Evolutionary conservation across 139 green algal genomes (phyloP).

Genomic region (Coelastrella sp.): DNA sequence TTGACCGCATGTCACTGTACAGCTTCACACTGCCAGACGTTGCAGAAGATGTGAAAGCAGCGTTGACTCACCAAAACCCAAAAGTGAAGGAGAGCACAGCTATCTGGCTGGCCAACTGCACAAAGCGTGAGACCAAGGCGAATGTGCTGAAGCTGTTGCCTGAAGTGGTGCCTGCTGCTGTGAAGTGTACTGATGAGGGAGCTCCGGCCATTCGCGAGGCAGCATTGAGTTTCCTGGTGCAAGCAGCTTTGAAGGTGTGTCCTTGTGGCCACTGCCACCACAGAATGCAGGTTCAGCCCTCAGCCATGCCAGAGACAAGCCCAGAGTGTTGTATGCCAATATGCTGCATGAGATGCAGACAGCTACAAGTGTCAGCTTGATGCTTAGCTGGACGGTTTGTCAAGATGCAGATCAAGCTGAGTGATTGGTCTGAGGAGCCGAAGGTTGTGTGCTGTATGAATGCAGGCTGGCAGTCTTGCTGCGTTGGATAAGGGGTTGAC

Average conservation of each 20-base stretch:
- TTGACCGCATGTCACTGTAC: slow-evolving; percentile 75
- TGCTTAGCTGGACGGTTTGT: no score
- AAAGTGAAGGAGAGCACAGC: slow-evolving; percentile 65
- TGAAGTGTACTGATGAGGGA: slow-evolving; percentile 79
- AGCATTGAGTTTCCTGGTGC: slow-evolving; percentile 73
- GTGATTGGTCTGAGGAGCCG: no score
- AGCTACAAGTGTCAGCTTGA: no score
- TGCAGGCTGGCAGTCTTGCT: slow-evolving; percentile 59
- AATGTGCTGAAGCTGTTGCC: slow-evolving; percentile 59
- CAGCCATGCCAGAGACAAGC: no score
- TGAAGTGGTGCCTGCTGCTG: slow-evolving; percentile 68
- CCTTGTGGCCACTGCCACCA: not conserved
- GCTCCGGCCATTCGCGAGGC: slow-evolving; percentile 79
- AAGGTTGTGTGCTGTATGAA: not conserved
- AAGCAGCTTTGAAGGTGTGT: slow-evolving; percentile 74
- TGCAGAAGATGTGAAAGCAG: slow-evolving; percentile 66
- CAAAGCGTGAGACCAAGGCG: slow-evolving; percentile 54
- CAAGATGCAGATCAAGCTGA: no score
- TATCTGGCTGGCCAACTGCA: slow-evolving; percentile 32
- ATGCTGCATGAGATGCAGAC: no score
- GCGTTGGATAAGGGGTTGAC: slow-evolving; percentile 69
- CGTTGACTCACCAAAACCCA: slow-evolving; percentile 85
- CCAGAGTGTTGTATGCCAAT: no score
- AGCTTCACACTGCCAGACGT: slow-evolving; percentile 82
- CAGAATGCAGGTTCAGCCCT: no score